Base-by-base conservation (phyloP, 176 grass and related monocot species). In the Themeda triandra region DNA sequence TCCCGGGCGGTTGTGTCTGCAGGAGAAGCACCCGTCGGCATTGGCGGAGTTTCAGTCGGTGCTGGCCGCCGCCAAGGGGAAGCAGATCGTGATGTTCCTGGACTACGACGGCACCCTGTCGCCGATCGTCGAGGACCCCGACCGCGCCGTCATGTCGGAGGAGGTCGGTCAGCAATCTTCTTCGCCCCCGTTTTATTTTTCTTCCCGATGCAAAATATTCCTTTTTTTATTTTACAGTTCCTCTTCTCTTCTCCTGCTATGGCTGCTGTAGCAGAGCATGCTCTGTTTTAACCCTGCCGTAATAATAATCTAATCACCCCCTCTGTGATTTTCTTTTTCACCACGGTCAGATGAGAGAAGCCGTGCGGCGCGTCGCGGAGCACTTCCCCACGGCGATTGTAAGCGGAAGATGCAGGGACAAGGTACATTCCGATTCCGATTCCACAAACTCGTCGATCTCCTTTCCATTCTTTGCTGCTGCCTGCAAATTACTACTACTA, bases 81-180 rank as follows among this genome's bases (percentile, higher is more conserved):
- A 92, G 88, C 54, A 92, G 66, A 83, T 95, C 17, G 92, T 92
- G 24, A 86, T 98, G 89, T 98, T 98, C 78, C 81, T 98, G 18
- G 95, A 98, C 65, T 98, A 98, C 81, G 95, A 98, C 82, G 95
- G 92, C 46, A 98, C 95, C 19, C 86, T 98, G 29, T 95, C 95
- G 7, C 95, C 91, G 2, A 98, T 95, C 80, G 92, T 98, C 13
- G 35, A 86, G n/a, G 95, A 97, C 70, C 95, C 95, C 19, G 95
- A 97, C 44, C 14, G 60, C 27, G 92, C 95, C 33, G 71, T 87
- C 82, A 97, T 97, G 95, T 84, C 92, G 0, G 89, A 91, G 3
- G 84, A 90, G 30, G 95, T 97, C 33, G 35, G 77, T n/a, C 6
- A 21, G 53, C 14, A 5, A 10, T 69, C 6, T 17, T 69, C 6